A percentile compares a stretch with the other conserved stretches of the same genome.
These are phyloP conservation scores for Colletotrichum cereale DNA, from an alignment of 2,329 filamentous ascomycete genomes.

Conservation along the genomic window DNA sequence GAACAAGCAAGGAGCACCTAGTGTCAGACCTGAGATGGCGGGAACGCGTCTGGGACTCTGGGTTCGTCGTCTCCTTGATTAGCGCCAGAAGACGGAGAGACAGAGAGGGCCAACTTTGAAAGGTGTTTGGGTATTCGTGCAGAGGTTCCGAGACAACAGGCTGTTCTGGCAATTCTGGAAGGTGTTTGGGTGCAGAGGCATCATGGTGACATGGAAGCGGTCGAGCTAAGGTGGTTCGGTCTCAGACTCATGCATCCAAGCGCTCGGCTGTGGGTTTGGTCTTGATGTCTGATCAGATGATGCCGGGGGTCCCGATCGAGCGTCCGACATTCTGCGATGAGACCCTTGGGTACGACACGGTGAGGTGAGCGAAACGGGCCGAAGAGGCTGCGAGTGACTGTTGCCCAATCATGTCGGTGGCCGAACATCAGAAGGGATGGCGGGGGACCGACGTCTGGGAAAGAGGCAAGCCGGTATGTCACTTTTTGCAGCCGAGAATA, in stretches of 20 bases:
- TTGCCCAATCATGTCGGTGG: not conserved
- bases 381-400: conserved; percentile 6
- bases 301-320: conserved; percentile 14
- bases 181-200: conserved; percentile 1
- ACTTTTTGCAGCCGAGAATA: not conserved
- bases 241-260: conserved; percentile 31
- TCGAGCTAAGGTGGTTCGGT: conserved; percentile 25
- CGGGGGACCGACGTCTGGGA: not conserved
- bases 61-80: conserved; percentile 10
- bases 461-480: not conserved
- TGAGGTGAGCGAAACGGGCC: conserved; percentile 5
- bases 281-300: conserved; percentile 25
- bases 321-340: conserved; percentile 12
- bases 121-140: not conserved
- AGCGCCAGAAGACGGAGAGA: conserved; percentile 1
- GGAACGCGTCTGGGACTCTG: not conserved
- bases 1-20: not conserved
- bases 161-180: conserved; percentile 38
- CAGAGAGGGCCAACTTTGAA: not conserved
- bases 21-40: conserved; percentile 12
- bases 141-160: conserved; percentile 14
- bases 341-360: conserved; percentile 18
- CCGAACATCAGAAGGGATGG: not conserved
- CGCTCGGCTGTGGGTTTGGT: conserved; percentile 18
- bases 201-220: conserved; percentile 31